phyloP scores from a whole-genome alignment of 805 yeast genomes.

The Cyberlindnera galapagoensis region DNA sequence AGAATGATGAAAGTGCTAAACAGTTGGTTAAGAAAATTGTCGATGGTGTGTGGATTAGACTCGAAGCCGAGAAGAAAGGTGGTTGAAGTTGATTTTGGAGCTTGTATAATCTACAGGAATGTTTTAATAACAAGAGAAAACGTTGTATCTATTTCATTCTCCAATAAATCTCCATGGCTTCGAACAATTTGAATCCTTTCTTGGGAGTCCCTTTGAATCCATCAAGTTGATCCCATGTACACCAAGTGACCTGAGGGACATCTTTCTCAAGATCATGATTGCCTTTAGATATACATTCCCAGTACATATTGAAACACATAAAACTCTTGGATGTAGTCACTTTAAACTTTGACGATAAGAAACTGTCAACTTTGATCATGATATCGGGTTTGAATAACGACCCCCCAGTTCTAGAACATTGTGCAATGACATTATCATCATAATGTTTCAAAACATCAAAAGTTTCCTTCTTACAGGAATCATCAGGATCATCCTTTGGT shows the following conservation, averaged over 20 bases:
- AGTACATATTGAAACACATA: constrained; percentile 38
- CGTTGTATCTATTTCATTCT: background rate
- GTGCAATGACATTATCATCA: background rate
- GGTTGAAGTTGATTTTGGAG: constrained; percentile 38
- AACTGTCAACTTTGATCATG: constrained; percentile 2
- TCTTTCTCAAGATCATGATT: constrained; percentile 1
- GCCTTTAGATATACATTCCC: constrained; percentile 30
- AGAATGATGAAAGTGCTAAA: constrained; percentile 24
- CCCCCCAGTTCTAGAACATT: background rate
- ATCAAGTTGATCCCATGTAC: constrained; percentile 50
- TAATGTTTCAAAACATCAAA: no score
- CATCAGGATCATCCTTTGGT: no score
- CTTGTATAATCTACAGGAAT: background rate
- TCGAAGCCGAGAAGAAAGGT: constrained; percentile 43
- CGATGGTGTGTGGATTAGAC: constrained; percentile 40
- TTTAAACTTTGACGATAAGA: background rate
- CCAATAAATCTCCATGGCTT: constrained; percentile 21
- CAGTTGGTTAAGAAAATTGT: constrained; percentile 42
- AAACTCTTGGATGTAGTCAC: constrained; percentile 20
- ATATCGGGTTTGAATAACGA: constrained; percentile 1
- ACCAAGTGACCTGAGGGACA: background rate
- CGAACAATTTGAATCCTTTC: constrained; percentile 49
- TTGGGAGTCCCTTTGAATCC: constrained; percentile 58
- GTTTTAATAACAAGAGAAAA: no score
- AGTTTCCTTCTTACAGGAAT: no score